Base-by-base conservation (phyloP, 768 basidiomycete species). In the Mrakia blollopis region DNA sequence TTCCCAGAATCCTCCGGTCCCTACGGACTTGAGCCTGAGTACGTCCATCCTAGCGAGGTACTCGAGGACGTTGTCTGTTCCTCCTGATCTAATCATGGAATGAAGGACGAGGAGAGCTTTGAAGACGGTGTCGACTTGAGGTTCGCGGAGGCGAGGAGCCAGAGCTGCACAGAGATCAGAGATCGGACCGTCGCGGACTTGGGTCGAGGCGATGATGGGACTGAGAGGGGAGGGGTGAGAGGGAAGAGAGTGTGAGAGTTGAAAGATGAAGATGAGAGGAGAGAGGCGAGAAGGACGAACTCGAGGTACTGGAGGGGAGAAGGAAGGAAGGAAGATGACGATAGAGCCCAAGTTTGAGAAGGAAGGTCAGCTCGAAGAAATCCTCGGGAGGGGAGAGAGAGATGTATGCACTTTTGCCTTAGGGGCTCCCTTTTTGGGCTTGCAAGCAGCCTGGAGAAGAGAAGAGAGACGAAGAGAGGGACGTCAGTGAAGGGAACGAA, bases 51-150 rank as follows among this genome's bases (percentile, higher is more conserved):
- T 88, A 8, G 92, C 90, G 54, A 98, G 88, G 84, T 94, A 91
- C 18, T 88, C 86, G 28, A 98, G 87, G 18, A 98, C 88, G 82
- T 94, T 93, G 86, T 98, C 94, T 9, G 95, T 97, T 3, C 92
- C 88, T n/a, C 97, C 97, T 78, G 92, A 93, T 37, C 97, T 89
- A 82, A 98, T 92, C 92, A 99, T 94, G 44, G 90, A 93, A 83
- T 99, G 97, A 10, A 98, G 86, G 5, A 96, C 93, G 80, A 99
- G 91, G 80, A 98, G 86, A 0, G 94, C 94, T 82, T 99, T 99
- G 89, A 98, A 98, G n/a, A 93, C 94, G 80, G 98, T 94, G 68
- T 95, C 89, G 23, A 89, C 89, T 84, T 98, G 98, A 44, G 95
- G 92, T 83, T 99, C 97, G 32, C 92, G 88, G 78, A 99, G 88